Base-by-base conservation (phyloP, 306 rosid genomes). In the Ormosia emarginata region DNA sequence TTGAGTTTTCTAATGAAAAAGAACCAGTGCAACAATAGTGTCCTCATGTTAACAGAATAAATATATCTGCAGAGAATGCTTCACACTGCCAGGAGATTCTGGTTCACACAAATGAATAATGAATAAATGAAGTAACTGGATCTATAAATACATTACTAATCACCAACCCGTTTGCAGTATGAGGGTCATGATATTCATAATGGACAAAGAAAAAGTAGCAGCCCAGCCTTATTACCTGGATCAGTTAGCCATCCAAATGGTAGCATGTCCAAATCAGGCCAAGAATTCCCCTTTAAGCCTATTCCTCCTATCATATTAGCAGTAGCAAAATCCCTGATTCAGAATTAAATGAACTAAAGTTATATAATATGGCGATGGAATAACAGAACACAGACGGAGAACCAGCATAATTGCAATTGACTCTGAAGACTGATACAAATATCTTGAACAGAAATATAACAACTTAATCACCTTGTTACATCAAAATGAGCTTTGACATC, bases 211-310 rank as follows among this genome's bases (percentile, higher is more conserved):
- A 24, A 85, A 77, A 68, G 18, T 33, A 40, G 77, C 34, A 62
- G 58, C 39, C 63, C 34, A 57, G 69, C 73, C 63, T 79, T 64
- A 6, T 79, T 46, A 93, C 99, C 99, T 85, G 89, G 78, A 85
- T 89, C 89, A 47, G 94, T 92, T 73, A 95, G 92, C 97, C 94
- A 91, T 80, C 99, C 99, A 41, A 93, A 77, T n/a, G 99, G 99
- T 56, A 95, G 91, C 99, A 93, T 95, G 85, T 95, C 99, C 90
- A 93, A 81, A 88, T 95, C 97, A 62, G 99, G 99, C 99, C 99
- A 95, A n/a, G 99, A 95, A 55, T 73, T 90, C 77, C 98, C 99
- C 59, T 85, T 81, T 84, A 95, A 78, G 72, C 98, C 97, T 24
- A 85, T 73, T 76, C 85, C 86, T 55, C 98, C 99, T 39, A 90